A percentile compares a stretch with the other conserved stretches of the same genome.
These are phyloP conservation scores for Ilyonectria destructans DNA, from an alignment of 2,329 filamentous ascomycete species.

Conservation along the genomic window DNA sequence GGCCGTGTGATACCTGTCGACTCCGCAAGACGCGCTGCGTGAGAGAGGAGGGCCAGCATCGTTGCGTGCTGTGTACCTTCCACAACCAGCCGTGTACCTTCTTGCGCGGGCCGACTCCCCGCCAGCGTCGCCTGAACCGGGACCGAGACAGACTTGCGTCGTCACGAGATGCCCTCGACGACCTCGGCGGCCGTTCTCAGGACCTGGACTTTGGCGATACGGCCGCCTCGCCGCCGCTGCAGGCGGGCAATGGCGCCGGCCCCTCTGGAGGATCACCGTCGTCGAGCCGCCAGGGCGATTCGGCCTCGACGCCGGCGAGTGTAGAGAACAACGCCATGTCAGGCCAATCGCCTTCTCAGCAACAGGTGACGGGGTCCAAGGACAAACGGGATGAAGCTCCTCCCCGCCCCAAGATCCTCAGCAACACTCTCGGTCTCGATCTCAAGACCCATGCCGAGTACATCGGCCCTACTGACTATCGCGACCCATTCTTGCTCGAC, in stretches of 20 bases:
- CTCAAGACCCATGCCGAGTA: constrained; percentile 73
- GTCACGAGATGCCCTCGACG: constrained; percentile 40
- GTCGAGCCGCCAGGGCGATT: constrained; percentile 46
- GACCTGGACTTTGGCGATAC: constrained; percentile 26
- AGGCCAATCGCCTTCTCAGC: constrained; percentile 36
- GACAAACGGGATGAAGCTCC: constrained; percentile 39
- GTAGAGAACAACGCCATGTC: constrained; percentile 37
- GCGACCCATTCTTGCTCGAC: constrained; percentile 71
- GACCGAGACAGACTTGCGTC: constrained; percentile 40
- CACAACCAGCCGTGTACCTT: constrained; percentile 80
- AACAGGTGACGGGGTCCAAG: constrained; percentile 38
- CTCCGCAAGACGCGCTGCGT: constrained; percentile 78
- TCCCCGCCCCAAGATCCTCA: constrained; percentile 53
- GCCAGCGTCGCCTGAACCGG: constrained; percentile 48
- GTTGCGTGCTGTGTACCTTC: constrained; percentile 77
- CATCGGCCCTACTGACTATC: constrained; percentile 72
- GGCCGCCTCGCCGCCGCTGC: constrained; percentile 37
- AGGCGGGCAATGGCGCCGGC: constrained; percentile 16
- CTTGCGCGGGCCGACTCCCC: constrained; percentile 59
- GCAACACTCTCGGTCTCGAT: constrained; percentile 69
- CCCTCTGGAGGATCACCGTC: constrained; percentile 39
- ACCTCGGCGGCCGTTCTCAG: constrained; percentile 16
- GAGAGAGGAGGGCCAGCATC: constrained; percentile 71
- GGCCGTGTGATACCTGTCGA: constrained; percentile 77
- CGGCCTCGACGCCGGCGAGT: constrained; percentile 45